Evolutionary conservation across 2,329 filamentous ascomycete species (phyloP).

Genomic region (Neurospora sp.): DNA sequence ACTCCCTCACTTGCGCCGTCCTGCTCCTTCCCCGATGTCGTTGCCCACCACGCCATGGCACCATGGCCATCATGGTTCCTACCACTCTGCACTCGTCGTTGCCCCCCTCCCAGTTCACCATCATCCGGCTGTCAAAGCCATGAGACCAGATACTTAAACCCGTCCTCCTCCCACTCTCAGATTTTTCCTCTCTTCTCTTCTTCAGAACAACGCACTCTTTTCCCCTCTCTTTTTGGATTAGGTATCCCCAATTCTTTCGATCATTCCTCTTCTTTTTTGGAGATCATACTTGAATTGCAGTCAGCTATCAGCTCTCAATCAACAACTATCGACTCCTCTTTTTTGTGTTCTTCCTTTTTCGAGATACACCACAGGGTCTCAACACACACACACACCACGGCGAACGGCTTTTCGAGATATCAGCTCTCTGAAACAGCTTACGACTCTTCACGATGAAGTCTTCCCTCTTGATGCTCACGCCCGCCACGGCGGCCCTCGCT

Average conservation of each 20-base stretch:
- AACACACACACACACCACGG: neutral
- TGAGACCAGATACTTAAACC: neutral
- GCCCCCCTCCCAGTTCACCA: neutral
- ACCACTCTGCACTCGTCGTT: neutral
- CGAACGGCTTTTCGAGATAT: neutral
- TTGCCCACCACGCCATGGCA: neutral
- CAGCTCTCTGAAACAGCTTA: neutral
- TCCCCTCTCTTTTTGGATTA: constrained; percentile 10
- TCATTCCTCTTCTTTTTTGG: constrained; percentile 7
- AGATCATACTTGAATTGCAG: neutral
- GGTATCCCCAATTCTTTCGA: neutral
- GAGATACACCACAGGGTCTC: neutral
- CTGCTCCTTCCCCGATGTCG: neutral
- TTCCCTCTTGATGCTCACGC: neutral
- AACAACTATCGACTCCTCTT: neutral
- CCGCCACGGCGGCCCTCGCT: neutral
- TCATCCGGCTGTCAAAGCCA: neutral
- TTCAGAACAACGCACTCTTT: neutral
- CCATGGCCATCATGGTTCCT: neutral
- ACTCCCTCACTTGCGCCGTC: neutral
- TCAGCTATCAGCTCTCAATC: neutral
- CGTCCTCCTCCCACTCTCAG: neutral
- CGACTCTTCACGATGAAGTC: neutral
- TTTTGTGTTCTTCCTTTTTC: neutral
- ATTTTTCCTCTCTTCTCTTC: neutral